Evolutionary conservation across 2,329 filamentous ascomycete genomes (phyloP), one percentile per base, ranked within the genome.

Genomic region (Phaeosphaeriaceae sp.): DNA sequence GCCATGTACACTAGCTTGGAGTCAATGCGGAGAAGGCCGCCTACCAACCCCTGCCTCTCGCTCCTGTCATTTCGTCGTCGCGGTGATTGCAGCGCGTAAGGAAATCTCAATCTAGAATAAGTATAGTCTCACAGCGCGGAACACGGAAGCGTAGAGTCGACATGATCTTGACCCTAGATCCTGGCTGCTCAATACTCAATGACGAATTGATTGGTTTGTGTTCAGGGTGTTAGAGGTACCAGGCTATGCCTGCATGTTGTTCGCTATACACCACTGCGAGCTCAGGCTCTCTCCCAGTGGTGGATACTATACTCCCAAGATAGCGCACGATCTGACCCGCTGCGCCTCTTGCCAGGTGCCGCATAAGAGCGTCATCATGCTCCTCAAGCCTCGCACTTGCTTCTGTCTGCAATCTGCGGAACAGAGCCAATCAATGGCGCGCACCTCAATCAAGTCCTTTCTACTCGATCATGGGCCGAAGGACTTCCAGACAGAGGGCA

Each of bases 161-260:
- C 56, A 27, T 44, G 21, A 20, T 41, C 52, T 19, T 40, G 33
- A 19, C 36, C 52, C 44, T 40, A 19, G 48, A 27, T 54, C 55
- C 49, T 58, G 42, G 46, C 47, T 54, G 45, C 40, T 54, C 22
- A 22, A 31, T n/a, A 46, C 52, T 59, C 47, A 61, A 62, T 52
- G 48, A 48, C 48, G 59, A 56, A n/a, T 51, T 31, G 52, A 46
- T 48, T 25, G 19, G 24, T 41, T 21, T 27, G 9, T 15, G 15
- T 21, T 31, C 31, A 45, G n/a, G 48, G 54, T 48, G n/a, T n/a
- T 20, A 15, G 27, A 36, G 13, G 24, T 52, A 22, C 48, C 54
- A 54, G 51, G 42, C 57, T 33, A 33, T 42, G 44, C 44, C 44
- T 49, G 40, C 49, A 21, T 56, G 31, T 40, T 20, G 50, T 25